These are phyloP conservation scores for Ambrosiella cleistominuta DNA, from an alignment of 2,329 filamentous ascomycete species.

Conservation along the genomic window DNA sequence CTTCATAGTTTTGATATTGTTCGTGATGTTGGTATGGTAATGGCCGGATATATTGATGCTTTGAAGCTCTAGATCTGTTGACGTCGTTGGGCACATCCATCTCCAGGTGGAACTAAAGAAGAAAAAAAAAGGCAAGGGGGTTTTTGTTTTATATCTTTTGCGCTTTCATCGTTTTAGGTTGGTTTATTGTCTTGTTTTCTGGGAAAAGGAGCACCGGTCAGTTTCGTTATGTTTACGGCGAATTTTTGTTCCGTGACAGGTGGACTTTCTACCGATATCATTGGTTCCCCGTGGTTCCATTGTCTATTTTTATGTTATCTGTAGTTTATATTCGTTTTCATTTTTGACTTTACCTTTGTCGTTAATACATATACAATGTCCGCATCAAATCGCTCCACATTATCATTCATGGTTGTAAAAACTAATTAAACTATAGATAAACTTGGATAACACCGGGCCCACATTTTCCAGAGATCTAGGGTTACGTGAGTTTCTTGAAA, in stretches of 20 bases:
- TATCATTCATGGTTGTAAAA: no score
- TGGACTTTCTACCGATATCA: neutral
- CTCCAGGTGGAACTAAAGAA: neutral
- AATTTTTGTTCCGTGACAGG: neutral
- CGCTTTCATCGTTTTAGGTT: neutral
- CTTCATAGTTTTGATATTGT: neutral
- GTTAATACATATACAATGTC: slow-evolving; percentile 1
- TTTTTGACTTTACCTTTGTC: neutral
- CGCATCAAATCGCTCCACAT: no score
- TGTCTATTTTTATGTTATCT: neutral
- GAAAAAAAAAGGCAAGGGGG: neutral
- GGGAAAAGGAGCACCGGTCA: neutral
- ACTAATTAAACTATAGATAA: no score
- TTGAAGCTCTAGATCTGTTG: neutral
- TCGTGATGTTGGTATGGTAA: neutral
- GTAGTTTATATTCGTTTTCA: neutral
- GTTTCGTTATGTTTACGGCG: neutral
- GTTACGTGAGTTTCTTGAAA: neutral
- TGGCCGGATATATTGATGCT: neutral
- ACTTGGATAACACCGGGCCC: no score
- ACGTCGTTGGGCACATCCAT: neutral
- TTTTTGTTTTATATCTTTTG: slow-evolving; percentile 2
- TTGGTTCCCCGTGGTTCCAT: neutral
- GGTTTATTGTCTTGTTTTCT: neutral
- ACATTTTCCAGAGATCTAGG: no score